phyloP scores from a whole-genome alignment of 116 monocot species.

The Iris pallida region DNA sequence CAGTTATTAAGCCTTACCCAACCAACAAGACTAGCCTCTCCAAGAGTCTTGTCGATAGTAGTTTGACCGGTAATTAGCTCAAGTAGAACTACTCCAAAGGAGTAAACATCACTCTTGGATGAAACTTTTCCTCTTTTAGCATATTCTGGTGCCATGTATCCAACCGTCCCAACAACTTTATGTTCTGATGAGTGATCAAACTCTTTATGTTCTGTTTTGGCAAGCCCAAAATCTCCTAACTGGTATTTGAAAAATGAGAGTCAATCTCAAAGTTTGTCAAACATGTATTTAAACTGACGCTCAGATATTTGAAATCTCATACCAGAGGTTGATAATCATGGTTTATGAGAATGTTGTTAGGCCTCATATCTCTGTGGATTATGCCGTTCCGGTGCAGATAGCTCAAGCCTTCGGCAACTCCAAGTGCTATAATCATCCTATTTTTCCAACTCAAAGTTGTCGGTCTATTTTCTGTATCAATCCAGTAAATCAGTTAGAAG shows the following conservation, averaged over 20 bases:
- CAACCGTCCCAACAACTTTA: slow-evolving; percentile 33
- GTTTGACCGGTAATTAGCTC: slow-evolving; percentile 36
- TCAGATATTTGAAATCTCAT: not conserved
- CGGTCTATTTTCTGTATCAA: slow-evolving; percentile 22
- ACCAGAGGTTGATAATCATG: slow-evolving; percentile 42
- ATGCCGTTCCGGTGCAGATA: slow-evolving; percentile 40
- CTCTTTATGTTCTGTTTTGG: slow-evolving; percentile 19
- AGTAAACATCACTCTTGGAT: slow-evolving; percentile 45
- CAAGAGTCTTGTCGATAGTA: slow-evolving; percentile 16
- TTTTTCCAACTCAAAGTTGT: slow-evolving; percentile 26
- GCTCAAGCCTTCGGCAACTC: slow-evolving; percentile 34
- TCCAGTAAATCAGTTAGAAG: slow-evolving; percentile 1
- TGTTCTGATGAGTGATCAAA: slow-evolving; percentile 5
- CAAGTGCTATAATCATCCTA: slow-evolving; percentile 39
- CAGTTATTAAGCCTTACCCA: slow-evolving; percentile 25
- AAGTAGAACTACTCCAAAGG: slow-evolving; percentile 38
- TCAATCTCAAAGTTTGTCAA: not conserved
- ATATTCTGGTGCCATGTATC: slow-evolving; percentile 54
- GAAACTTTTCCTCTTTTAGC: slow-evolving; percentile 32
- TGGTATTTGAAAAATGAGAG: slow-evolving; percentile 7
- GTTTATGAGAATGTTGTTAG: slow-evolving; percentile 38
- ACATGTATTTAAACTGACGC: not conserved
- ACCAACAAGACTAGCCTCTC: slow-evolving; percentile 26
- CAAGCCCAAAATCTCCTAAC: slow-evolving; percentile 49
- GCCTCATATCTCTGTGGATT: slow-evolving; percentile 51